Evolutionary conservation across 78 protist species (phyloP).

Genomic region (Capsaspora owczarzaki): DNA sequence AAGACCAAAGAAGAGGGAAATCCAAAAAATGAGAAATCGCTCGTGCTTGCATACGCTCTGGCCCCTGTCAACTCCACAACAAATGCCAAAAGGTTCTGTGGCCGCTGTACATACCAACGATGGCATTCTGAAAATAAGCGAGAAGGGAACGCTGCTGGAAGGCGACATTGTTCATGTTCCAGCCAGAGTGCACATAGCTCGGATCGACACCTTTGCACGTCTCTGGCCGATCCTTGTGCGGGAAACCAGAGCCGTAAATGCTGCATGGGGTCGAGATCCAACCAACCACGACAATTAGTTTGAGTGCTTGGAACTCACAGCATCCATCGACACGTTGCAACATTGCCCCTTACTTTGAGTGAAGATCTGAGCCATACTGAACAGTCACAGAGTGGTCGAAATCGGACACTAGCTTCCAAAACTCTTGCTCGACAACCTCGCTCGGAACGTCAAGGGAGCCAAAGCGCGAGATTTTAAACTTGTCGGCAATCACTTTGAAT

Average conservation of each 20-base stretch:
- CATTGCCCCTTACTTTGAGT: not conserved
- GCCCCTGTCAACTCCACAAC: not conserved
- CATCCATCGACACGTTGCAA: no score
- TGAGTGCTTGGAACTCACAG: no score
- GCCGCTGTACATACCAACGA: no score
- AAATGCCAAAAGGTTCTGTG: not conserved
- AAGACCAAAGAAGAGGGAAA: no score
- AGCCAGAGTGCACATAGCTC: constrained; percentile 7
- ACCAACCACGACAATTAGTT: not conserved
- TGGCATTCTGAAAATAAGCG: not conserved
- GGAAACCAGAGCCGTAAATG: not conserved
- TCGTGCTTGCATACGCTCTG: not conserved
- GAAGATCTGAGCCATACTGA: constrained; percentile 39
- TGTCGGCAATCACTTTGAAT: not conserved
- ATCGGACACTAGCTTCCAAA: not conserved
- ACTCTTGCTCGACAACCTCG: not conserved
- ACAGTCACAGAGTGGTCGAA: not conserved
- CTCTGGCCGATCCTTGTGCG: not conserved
- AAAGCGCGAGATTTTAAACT: not conserved
- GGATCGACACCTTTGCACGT: not conserved
- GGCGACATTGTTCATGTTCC: constrained; percentile 29
- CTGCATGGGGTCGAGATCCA: not conserved
- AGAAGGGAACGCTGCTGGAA: not conserved
- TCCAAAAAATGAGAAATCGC: not conserved
- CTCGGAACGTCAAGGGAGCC: no score